Base-by-base conservation (phyloP, 2,329 filamentous ascomycete genomes). In the Beauveria sp. region DNA sequence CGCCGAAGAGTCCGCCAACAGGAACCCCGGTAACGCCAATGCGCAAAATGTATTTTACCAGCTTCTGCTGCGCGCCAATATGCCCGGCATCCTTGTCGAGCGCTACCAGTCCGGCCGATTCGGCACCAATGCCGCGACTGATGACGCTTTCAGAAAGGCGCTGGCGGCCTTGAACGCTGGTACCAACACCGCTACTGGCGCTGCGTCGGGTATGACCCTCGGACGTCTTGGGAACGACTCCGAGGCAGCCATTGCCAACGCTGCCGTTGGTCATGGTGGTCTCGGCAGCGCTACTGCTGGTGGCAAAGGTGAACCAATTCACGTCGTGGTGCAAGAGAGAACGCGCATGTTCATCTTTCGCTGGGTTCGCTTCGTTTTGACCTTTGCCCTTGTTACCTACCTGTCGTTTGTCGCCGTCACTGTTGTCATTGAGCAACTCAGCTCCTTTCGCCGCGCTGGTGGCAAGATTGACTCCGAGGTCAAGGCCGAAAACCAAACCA, bases 271-370 rank as follows among this genome's bases (percentile, higher is more conserved):
- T 5, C 42, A 50, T 20, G 61, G 64, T 40, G 66, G 64, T 9
- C 61, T 67, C 38, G 66, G 64, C 46, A 63, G 61, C 55, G 65
- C 68, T 54, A 63, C 66, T 4, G 85, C 84, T 54, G 92, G 92
- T 40, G 83, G 81, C 30, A 96, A 96, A 75, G 87, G 88, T 43
- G 86, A 89, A 52, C 93, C 93, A n/a, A 84, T 99, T 30, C 93
- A 98, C 71, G 95, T 99, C 47, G 90, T 98, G 14, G 91, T 99
- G 6, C 93, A 98, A 98, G 95, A 99, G 74, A 91, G 91, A 18
- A 81, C 90, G 58, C 86, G 90, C 60, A 86, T 84, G 65, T 82
- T 84, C 38, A 81, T 97, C 63, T 96, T 97, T 77, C 90, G 91
- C 72, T 97, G 92, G 93, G 79, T 93, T 74, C 96, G 91, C 73